Base-by-base conservation (phyloP, 106 monocot genomes). In the Allium cepa region DNA sequence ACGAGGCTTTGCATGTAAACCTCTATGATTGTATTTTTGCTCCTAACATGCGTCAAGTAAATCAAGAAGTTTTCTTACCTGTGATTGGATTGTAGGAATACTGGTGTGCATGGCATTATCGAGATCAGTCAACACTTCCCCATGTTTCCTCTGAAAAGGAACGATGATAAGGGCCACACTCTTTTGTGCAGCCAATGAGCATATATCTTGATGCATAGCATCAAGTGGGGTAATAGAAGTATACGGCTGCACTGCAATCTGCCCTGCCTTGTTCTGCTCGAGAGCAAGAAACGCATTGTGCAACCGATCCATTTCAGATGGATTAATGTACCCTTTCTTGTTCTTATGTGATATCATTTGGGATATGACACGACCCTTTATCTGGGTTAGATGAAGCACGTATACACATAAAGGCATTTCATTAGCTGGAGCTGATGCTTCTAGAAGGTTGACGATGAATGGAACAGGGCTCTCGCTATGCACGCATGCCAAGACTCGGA, bases 171-270 rank as follows among this genome's bases (percentile, higher is more conserved):
- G 49, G 11, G 72, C 69, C 10, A 60, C 70, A 50, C 18, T 62
- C 70, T 79, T 78, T 47, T 73, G 73, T 0, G 22, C 22, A 13
- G 85, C 79, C 26, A 84, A 67, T 0, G 77, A 53, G 77, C 80
- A 80, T 14, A 80, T 49, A 67, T 84, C 84, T 46, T 80, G 80
- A 67, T 84, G 80, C 84, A 84, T 84, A 46, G 74, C 46, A 49
- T 77, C 64, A 26, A 50, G 36, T 4, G 84, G 84, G 0, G 84
- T 60, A 27, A 71, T 50, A 46, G 84, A 27, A 0, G 84, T 84
- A 76, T 74, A 84, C 0, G 84, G 84, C 46, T 73, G 62, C 13
- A 84, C 67, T 47, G 62, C 50, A 27, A 71, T 61, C 12, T 13
- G 7, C 14, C 79, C 79, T 55, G 49, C 49, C 71, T 61, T 77